A percentile compares a stretch with the other conserved stretches of the same genome.
Conservation (phyloP, 495 filamentous ascomycete species). For the Hypoxylon fragiforme region DNA sequence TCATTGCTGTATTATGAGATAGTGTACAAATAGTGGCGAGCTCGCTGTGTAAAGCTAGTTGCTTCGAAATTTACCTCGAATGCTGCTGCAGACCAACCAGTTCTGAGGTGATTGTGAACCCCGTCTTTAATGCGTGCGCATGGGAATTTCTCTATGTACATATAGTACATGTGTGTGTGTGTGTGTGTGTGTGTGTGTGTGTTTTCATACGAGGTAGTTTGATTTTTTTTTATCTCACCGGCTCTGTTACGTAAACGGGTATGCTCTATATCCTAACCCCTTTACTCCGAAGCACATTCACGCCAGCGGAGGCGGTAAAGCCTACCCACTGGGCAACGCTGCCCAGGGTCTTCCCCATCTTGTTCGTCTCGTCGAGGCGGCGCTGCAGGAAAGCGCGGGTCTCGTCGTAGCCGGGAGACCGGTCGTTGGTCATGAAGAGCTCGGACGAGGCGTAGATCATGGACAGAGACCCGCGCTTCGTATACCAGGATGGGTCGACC, state of each 20-base stretch:
- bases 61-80: neutral
- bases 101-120: neutral
- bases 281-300: constrained; percentile 67
- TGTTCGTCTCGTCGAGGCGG: constrained; percentile 69
- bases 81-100: neutral
- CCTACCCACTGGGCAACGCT: constrained; percentile 72
- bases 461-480: constrained; percentile 76
- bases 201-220: too few relatives aligned
- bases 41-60: too few relatives aligned
- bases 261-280: constrained; percentile 63
- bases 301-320: constrained; percentile 68
- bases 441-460: constrained; percentile 84
- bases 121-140: neutral
- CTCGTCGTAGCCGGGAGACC: constrained; percentile 63
- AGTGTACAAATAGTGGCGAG: constrained; percentile 20
- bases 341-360: constrained; percentile 59
- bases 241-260: too few relatives aligned
- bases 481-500: constrained; percentile 89
- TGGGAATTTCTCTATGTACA: too few relatives aligned
- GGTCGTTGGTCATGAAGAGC: constrained; percentile 90
- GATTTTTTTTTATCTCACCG: too few relatives aligned
- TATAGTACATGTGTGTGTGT: too few relatives aligned
- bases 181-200: neutral
- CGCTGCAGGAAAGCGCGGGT: constrained; percentile 80
- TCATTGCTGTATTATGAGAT: constrained; percentile 8